phyloP scores from a whole-genome alignment of 2,329 filamentous ascomycete species.

The Colletotrichum trifolii region DNA sequence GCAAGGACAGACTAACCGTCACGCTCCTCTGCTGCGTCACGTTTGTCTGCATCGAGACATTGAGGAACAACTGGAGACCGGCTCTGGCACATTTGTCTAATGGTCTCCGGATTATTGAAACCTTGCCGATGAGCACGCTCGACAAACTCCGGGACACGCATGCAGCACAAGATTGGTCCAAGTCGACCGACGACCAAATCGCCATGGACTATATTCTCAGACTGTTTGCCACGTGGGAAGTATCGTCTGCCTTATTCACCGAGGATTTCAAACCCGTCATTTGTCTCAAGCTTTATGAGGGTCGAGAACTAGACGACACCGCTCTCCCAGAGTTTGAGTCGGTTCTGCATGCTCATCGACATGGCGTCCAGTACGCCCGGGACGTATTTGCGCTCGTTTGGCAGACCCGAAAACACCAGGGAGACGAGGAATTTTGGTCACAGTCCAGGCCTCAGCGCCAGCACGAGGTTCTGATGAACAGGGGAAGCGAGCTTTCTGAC shows the following conservation, averaged over 20 bases:
- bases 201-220: constrained; percentile 40
- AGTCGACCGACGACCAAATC: background rate
- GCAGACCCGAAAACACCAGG: constrained; percentile 34
- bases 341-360: constrained; percentile 36
- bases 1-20: constrained; percentile 41
- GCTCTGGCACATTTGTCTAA: constrained; percentile 44
- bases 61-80: constrained; percentile 41
- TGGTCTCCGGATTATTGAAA: constrained; percentile 46
- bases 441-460: constrained; percentile 34
- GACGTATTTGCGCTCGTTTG: constrained; percentile 40
- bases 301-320: constrained; percentile 34
- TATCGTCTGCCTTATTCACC: constrained; percentile 38
- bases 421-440: constrained; percentile 36
- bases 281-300: constrained; percentile 36
- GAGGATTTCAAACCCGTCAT: constrained; percentile 38
- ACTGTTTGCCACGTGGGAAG: constrained; percentile 40
- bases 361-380: constrained; percentile 40
- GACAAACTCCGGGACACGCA: constrained; percentile 14
- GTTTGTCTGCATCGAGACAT: constrained; percentile 46
- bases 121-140: constrained; percentile 39
- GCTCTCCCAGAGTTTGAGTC: constrained; percentile 31
- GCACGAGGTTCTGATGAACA: constrained; percentile 37
- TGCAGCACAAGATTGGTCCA: background rate
- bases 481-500: constrained; percentile 26
- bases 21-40: constrained; percentile 47